Evolutionary conservation across 345 rosid genomes (phyloP), one percentile per base, ranked within the genome.

Genomic region (Populus tremula): DNA sequence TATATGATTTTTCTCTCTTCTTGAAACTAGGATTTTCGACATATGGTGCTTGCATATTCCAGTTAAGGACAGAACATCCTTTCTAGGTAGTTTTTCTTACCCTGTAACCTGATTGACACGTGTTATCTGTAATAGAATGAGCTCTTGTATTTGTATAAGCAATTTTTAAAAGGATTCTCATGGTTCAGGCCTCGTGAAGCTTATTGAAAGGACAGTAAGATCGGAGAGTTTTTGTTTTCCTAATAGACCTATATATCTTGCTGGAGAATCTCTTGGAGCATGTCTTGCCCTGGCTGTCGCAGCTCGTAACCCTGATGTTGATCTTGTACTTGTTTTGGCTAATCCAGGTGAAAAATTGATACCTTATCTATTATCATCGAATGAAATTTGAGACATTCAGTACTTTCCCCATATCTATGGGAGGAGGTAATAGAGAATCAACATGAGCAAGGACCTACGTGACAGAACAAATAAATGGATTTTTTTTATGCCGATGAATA

Each of bases 1-100:
- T 41, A 9, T 8, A 1, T 41, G 45, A 41, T 41, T 41, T 41
- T 9, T 62, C 33, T 49, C 25, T 13, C 20, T 25, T 38, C 64
- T 17, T 17, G 59, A 56, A 80, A 80, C 78, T 75, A 94, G 97
- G 90, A 83, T 92, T 74, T 92, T 89, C 79, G 86, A 92, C 69
- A 76, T 88, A 36, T 87, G 92, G 89, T 91, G 94, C 88, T 80
- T 94, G 85, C 95, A 94, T 85, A 92, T 90, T 76, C 97, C 98
- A 17, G 87, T 86, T 21, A 87, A 68, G 86, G 93, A 94, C 79
- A 87, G 90, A 83, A 88, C 93, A 38, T 76, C 94, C 59, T 89
- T 92, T 84, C 33, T 82, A 82, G 98, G 93, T 87, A 43, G 9
- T 14, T 20, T 17, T 16, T 16, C 13, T 25, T 20, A 31, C 39